Evolutionary conservation across 1,284 basidiomycete species (phyloP).

Genomic region (Cronartium ribicola): DNA sequence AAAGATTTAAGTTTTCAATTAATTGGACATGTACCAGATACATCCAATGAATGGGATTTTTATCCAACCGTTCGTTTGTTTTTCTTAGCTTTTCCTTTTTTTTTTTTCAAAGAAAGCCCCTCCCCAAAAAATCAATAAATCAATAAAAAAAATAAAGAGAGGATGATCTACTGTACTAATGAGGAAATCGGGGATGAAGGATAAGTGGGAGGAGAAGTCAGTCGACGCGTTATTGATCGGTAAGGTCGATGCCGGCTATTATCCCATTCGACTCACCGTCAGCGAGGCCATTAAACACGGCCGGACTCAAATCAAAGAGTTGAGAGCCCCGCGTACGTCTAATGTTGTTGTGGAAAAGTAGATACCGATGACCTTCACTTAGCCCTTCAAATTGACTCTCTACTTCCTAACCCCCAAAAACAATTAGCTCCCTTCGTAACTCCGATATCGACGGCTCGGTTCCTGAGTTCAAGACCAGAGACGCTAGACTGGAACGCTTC

Average conservation of each 20-base stretch:
- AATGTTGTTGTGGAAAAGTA: no score
- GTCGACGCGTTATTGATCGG: background rate
- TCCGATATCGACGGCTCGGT: background rate
- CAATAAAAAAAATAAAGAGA: background rate
- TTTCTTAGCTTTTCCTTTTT: no score
- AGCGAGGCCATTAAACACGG: background rate
- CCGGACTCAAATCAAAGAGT: background rate
- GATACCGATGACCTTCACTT: no score
- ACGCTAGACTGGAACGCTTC: background rate
- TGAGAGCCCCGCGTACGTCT: background rate
- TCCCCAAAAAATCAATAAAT: background rate
- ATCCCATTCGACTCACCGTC: background rate
- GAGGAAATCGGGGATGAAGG: no score
- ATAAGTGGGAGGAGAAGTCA: background rate
- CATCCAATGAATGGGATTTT: constrained; percentile 3
- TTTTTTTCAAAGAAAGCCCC: background rate
- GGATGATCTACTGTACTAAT: no score
- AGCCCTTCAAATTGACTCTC: no score
- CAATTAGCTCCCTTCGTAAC: background rate
- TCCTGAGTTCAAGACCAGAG: background rate
- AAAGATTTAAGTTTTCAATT: background rate
- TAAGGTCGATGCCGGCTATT: background rate
- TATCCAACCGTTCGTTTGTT: background rate
- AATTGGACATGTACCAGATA: background rate
- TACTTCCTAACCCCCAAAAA: no score